Evolutionary conservation across 139 green algal species (phyloP), one percentile per base, ranked within the genome.

Genomic region (Picochlorum sp.): DNA sequence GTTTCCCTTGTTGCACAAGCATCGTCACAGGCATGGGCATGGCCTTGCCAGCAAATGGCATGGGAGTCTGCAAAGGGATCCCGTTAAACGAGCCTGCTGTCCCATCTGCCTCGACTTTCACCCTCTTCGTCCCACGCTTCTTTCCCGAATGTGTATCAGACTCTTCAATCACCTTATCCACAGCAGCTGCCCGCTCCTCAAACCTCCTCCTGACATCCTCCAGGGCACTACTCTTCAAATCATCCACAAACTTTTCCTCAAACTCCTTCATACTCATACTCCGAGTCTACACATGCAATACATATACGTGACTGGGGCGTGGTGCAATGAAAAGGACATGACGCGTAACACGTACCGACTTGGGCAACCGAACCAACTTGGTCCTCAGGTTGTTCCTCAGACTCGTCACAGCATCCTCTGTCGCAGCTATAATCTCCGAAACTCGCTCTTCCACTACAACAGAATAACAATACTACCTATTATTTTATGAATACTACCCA

Each of bases 361-460:
- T 68, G 8, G 70, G 70, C 16, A 77, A n/a, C 11, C 28, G 45
- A 8, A 77, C 37, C 16, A 77, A 55, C 30, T 57, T 56, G 23
- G 31, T 31, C 15, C 28, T 72, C 45, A 49, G 57, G 13, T 68
- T 58, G 11, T 72, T 54, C 38, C 57, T 72, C 10, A 77, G 49
- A 11, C 34, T 45, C 31, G 65, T n/a, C 6, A 77, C n/a, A 30
- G 70, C 47, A 47, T 77, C 64, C 13, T 68, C 57, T 4, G 70
- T 65, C 2, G 70, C 64, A 7, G 64, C 61, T 15, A 65, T 65
- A 63, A 77, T 68, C 10, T 26, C 30, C 16, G 11, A 16, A 3
- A 72, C 30, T 18, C 54, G 50, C 38, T 77, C 70, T 11, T 77
- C 70, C 45, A 77, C 70, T 77, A 64, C 64, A 63, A n/a, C 11